These are phyloP conservation scores for Trichophyton equinum DNA, from an alignment of 2,329 filamentous ascomycete species.

Conservation along the genomic window DNA sequence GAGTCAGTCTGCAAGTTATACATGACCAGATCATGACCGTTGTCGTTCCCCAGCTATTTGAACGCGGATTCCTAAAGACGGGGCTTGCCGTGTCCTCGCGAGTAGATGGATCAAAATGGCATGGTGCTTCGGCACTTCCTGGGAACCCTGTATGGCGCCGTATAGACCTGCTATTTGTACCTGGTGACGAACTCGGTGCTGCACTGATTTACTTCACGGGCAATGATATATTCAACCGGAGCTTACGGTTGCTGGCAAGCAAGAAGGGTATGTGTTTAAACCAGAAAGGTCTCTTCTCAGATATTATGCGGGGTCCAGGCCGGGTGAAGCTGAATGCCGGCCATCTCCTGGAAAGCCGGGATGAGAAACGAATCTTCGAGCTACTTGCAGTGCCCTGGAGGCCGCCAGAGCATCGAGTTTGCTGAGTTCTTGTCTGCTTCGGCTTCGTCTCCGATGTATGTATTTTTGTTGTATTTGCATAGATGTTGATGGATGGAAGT, in stretches of 20 bases:
- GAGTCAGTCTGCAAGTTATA: slow-evolving; percentile 47
- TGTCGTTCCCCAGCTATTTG: slow-evolving; percentile 51
- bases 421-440: slow-evolving; percentile 33
- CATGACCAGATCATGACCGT: slow-evolving; percentile 47
- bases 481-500: background rate
- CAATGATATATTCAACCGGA: slow-evolving; percentile 88
- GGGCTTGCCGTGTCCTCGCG: slow-evolving; percentile 49
- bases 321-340: slow-evolving; percentile 54
- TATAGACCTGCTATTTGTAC: slow-evolving; percentile 75
- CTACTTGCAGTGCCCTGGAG: slow-evolving; percentile 74
- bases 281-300: slow-evolving; percentile 63
- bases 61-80: slow-evolving; percentile 54
- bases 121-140: slow-evolving; percentile 68
- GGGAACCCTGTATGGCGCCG: slow-evolving; percentile 54
- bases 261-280: slow-evolving; percentile 77
- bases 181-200: slow-evolving; percentile 64
- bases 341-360: slow-evolving; percentile 56
- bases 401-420: slow-evolving; percentile 62
- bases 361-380: slow-evolving; percentile 72
- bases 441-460: background rate
- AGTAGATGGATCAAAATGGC: slow-evolving; percentile 64
- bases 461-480: background rate
- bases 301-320: slow-evolving; percentile 50
- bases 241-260: slow-evolving; percentile 63
- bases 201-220: slow-evolving; percentile 92